Evolutionary conservation across 257 asterid genomes (phyloP), one percentile per base, ranked within the genome.

Genomic region (Paraleonurus japonicus): DNA sequence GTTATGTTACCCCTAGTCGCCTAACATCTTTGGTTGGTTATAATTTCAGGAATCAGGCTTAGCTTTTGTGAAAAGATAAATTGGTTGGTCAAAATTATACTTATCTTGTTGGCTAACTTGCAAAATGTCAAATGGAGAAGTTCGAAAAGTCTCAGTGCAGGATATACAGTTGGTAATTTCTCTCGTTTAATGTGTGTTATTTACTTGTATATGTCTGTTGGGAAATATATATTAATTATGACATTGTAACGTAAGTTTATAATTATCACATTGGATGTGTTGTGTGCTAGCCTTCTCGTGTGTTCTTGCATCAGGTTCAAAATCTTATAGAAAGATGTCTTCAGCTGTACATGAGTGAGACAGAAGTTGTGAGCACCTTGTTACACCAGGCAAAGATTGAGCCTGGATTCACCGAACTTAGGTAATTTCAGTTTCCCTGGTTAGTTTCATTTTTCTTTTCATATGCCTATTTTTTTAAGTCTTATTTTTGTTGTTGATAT

Each of bases 251-350:
- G 20, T 28, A 9, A 47, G 47, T 66, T 47, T 26, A n/a, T 48
- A 47, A 48, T n/a, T 66, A 3, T 51, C 58, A 27, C 62, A 28
- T 20, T 39, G 33, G 35, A 17, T 53, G 57, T 63, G 41, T 16
- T 54, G 19, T 15, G 65, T n/a, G n/a, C n/a, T n/a, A 12, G 55
- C 47, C 70, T 65, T 57, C 27, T 65, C 30, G 28, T 75, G 8
- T 61, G 27, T 32, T 30, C 26, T 55, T 45, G 57, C 51, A 6
- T 60, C 84, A 94, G 98, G 98, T 94, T 75, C 97, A 94, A 72
- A 88, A 87, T 79, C 97, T 94, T 60, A 93, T 93, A 62, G 98
- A 93, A 83, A 86, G 97, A 81, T 94, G 98, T 73, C 96, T 94
- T 80, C 98, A 94, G 82, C 97, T 94, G 63, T 94, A 94, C 90